These are phyloP conservation scores for Aspergillus biplanus DNA, from an alignment of 495 filamentous ascomycete genomes.

Conservation along the genomic window DNA sequence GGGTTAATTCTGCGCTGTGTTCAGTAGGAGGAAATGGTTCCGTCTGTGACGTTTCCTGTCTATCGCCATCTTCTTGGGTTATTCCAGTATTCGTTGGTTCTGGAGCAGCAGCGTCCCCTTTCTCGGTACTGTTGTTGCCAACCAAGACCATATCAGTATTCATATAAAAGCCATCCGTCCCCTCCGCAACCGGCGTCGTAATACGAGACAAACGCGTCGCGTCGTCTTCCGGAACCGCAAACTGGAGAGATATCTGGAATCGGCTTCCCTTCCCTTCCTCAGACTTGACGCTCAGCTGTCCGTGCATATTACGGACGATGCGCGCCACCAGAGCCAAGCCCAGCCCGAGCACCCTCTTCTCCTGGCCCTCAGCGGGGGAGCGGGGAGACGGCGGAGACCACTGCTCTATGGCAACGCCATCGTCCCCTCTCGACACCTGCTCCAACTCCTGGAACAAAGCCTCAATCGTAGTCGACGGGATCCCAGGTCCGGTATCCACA, in stretches of 20 bases:
- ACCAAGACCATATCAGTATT: conserved; percentile 43
- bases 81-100: background rate
- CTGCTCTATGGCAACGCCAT: conserved; percentile 17
- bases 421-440: conserved; percentile 71
- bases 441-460: conserved; percentile 84
- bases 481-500: conserved; percentile 80
- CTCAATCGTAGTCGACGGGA: conserved; percentile 72
- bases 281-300: conserved; percentile 84
- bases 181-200: conserved; percentile 12
- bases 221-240: conserved; percentile 34
- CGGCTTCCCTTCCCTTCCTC: conserved; percentile 84
- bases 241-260: conserved; percentile 59
- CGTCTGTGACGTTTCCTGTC: too few species aligned
- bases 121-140: conserved; percentile 12
- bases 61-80: too few species aligned
- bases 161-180: conserved; percentile 24
- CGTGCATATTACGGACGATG: conserved; percentile 86
- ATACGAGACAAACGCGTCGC: conserved; percentile 4
- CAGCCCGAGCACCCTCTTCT: conserved; percentile 66
- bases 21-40: too few species aligned
- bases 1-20: too few species aligned
- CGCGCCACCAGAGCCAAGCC: conserved; percentile 86
- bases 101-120: background rate
- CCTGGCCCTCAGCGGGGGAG: background rate
- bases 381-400: conserved; percentile 7